Percentiles rank a stretch among this genome's conserved stretches.
Conservation (phyloP, 2,329 filamentous ascomycete genomes). For the Metarhizium humberi region DNA sequence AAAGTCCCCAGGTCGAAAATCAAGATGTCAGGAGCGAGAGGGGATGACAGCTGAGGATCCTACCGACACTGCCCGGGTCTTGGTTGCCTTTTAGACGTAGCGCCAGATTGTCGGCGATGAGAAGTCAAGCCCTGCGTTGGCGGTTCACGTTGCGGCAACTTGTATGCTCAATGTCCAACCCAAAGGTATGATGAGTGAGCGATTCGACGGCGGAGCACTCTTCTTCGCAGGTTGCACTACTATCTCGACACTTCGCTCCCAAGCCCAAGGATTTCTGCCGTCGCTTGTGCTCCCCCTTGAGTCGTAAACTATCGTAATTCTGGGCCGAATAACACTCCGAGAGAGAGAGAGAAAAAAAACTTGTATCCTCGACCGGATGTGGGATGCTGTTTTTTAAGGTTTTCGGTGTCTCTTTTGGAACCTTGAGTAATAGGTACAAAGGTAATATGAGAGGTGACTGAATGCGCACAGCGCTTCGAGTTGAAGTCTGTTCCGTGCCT, state of each 20-base stretch:
- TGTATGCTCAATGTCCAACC: neutral
- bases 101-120: no score
- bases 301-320: neutral
- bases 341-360: no score
- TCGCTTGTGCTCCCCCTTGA: neutral
- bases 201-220: neutral
- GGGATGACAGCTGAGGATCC: no score
- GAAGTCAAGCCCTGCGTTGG: no score
- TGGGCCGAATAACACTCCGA: neutral
- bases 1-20: neutral
- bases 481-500: neutral
- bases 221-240: no score
- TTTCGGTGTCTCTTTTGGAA: neutral
- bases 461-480: neutral
- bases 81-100: no score
- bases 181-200: neutral
- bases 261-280: neutral
- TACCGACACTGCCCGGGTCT: no score
- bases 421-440: no score
- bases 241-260: no score
- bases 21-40: neutral
- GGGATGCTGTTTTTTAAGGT: neutral
- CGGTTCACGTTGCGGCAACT: no score
- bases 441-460: neutral
- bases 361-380: neutral